Evolutionary conservation across 768 basidiomycete genomes (phyloP).

Genomic region (Termitomyces sp.): DNA sequence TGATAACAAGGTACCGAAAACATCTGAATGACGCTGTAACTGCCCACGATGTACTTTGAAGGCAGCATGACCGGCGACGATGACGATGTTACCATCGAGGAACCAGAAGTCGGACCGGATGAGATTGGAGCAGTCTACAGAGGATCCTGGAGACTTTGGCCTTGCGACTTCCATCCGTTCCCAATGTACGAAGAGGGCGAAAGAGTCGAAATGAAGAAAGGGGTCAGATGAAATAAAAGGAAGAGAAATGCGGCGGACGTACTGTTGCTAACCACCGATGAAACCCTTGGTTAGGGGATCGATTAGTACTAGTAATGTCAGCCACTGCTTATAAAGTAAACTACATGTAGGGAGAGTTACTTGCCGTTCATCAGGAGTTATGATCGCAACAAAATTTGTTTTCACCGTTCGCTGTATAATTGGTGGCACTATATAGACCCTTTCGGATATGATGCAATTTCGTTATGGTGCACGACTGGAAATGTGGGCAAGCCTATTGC

Average conservation of each 20-base stretch:
- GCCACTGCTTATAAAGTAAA: neutral
- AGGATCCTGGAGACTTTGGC: neutral
- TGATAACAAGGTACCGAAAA: constrained; percentile 67
- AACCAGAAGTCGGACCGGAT: constrained; percentile 70
- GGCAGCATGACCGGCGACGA: constrained; percentile 51
- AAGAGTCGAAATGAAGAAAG: neutral
- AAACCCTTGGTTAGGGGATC: neutral
- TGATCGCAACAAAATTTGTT: too few relatives aligned
- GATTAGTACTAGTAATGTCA: neutral
- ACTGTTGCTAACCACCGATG: neutral
- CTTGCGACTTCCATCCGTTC: constrained; percentile 8
- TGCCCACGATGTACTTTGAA: constrained; percentile 79
- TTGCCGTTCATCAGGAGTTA: too few relatives aligned
- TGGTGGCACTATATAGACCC: too few relatives aligned
- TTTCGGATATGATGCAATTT: too few relatives aligned
- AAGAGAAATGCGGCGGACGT: neutral
- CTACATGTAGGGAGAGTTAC: too few relatives aligned
- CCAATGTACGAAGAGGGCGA: neutral
- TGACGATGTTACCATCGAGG: constrained; percentile 64
- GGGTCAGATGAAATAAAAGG: neutral
- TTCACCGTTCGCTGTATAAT: too few relatives aligned
- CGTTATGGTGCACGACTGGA: too few relatives aligned
- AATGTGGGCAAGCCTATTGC: too few relatives aligned
- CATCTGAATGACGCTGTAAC: constrained; percentile 70
- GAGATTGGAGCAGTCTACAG: constrained; percentile 20